phyloP scores from a whole-genome alignment of 768 basidiomycete genomes.

The Naganishia friedmannii region DNA sequence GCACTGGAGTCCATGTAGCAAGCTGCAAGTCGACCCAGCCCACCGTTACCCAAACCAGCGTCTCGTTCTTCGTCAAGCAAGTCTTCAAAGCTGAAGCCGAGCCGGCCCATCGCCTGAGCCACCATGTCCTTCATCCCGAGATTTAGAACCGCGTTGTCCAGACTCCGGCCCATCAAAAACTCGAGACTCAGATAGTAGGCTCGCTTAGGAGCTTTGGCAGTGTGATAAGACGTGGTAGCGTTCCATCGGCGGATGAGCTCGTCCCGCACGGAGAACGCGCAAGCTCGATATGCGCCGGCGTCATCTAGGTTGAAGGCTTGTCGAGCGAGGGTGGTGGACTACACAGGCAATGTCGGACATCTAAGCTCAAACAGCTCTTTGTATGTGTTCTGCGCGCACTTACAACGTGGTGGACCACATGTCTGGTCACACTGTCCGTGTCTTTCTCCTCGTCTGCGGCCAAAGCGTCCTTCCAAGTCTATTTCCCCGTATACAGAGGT shows the following conservation, averaged over 20 bases:
- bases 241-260: constrained; percentile 76
- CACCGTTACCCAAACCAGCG: constrained; percentile 69
- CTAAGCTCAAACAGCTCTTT: not conserved
- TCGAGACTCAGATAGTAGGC: constrained; percentile 91
- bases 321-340: constrained; percentile 70
- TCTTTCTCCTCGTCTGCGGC: constrained; percentile 42
- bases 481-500: no score
- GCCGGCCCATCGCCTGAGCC: constrained; percentile 63
- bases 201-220: constrained; percentile 51
- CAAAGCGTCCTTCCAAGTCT: constrained; percentile 50
- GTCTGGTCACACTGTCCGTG: constrained; percentile 42
- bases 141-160: constrained; percentile 76
- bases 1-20: constrained; percentile 70
- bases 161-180: constrained; percentile 57
- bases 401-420: constrained; percentile 44
- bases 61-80: constrained; percentile 59
- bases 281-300: constrained; percentile 81
- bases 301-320: constrained; percentile 81
- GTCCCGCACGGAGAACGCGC: constrained; percentile 82
- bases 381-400: not conserved
- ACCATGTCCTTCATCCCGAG: constrained; percentile 78
- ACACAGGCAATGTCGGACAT: not conserved
- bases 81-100: constrained; percentile 64
- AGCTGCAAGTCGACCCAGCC: constrained; percentile 90
- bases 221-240: constrained; percentile 64